Base-by-base conservation (phyloP, 768 basidiomycete species). In the Leccinum truebloodii region DNA sequence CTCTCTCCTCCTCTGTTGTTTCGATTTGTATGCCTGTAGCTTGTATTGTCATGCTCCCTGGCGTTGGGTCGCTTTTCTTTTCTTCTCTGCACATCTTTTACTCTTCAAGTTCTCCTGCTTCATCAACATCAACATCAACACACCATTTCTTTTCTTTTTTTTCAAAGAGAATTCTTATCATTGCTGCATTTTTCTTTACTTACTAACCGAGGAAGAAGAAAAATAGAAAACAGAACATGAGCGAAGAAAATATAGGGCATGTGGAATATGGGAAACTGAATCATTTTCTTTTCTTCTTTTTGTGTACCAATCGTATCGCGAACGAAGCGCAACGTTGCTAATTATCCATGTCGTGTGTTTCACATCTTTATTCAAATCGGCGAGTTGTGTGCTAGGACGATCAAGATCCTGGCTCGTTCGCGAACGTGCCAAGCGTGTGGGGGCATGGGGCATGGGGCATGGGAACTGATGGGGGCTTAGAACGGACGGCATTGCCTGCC, bases 1-100 rank as follows among this genome's bases (percentile, higher is more conserved):
- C 20, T 46, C 12, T 46, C 41, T 41, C n/a, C n/a, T 46, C 44
- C 44, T 46, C 20, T 20, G n/a, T 46, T 46, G n/a, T 46, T 6
- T 46, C 44, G 44, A 57, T 41, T 65, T 72, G 69, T 74, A 70
- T 73, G 64, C 63, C 55, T 70, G 61, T 73, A 72, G 64, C 65
- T 62, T 64, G 63, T 69, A 69, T 57, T 66, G 56, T 54, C 56
- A 56, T 41, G 35, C 55, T 37, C 52, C 28, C 22, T 46, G 24
- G 50, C 26, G 54, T 58, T 60, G 59, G 57, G 50, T 57, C 34
- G 16, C 22, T 26, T 53, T 51, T 44, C 57, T 35, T 46, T 12
- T 28, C 49, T 54, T 54, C 48, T 32, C 59, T 68, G 57, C 56
- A 51, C 37, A 57, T 49, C 41, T 41, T 35, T 34, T 12, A 52